Base-by-base conservation (phyloP, 2,329 filamentous ascomycete genomes). In the Pseudogymnoascus sp. region DNA sequence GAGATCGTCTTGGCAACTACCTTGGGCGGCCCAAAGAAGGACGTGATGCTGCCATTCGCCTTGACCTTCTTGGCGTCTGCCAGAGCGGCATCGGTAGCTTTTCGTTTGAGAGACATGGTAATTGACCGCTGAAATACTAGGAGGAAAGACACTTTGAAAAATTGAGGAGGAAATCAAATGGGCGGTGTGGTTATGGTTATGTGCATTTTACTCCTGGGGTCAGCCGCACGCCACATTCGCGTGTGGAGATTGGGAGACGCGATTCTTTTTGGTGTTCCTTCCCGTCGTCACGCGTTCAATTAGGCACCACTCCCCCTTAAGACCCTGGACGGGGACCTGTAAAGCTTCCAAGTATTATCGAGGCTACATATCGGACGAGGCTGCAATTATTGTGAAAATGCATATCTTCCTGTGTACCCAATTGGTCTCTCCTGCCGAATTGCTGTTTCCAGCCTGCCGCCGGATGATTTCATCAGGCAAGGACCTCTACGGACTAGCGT, bases 21-120 rank as follows among this genome's bases (percentile, higher is more conserved):
- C 51, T 73, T 75, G 2, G 71, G 92, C 87, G 16, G 84, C 80
- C 86, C 84, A 72, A 99, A 98, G 81, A 98, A 98, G 14, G 92
- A 90, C 28, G 88, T 93, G 73, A 99, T 96, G 78, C 82, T 92
- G 67, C 82, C 85, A 72, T 95, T 89, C 62, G 83, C 80, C 76
- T 88, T 92, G 65, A 86, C 74, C 75, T 92, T 93, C 76, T 93
- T 93, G 54, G 80, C 72, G 48, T 88, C 85, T 0, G 74, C 68
- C 28, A 75, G 75, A 10, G 77, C 72, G 5, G 76, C 69, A 21
- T 80, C 72, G 45, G 82, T 81, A 48, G 83, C 83, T 77, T 90
- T 90, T 69, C 89, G 86, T 78, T 92, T 92, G 67, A 85, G 77
- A 10, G 82, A 72, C 72, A 74, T 73, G 63, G 65, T 70, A 37